Conservation (phyloP, 495 filamentous ascomycete genomes). For the Cryomyces minteri region DNA sequence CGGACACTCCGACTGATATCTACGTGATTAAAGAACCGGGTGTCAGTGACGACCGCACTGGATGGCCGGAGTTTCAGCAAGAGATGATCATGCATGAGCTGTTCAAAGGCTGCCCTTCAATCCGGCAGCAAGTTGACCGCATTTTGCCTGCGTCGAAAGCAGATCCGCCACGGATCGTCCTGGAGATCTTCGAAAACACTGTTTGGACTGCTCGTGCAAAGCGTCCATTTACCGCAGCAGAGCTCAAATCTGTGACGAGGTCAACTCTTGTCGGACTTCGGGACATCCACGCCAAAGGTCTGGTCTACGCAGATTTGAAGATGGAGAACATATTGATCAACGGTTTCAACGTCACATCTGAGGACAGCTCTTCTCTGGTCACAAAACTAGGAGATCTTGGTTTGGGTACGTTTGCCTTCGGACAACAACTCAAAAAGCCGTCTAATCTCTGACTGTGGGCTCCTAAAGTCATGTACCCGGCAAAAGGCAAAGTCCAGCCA, state of each 20-base stretch:
- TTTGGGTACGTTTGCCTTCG: no score
- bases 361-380: neutral
- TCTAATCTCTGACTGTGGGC: no score
- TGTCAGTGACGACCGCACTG: neutral
- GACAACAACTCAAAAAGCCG: no score
- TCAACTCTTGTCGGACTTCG: constrained; percentile 1
- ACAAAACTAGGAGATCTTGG: constrained; percentile 6
- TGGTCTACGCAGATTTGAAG: constrained; percentile 7
- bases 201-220: constrained; percentile 3
- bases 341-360: constrained; percentile 1
- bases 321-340: constrained; percentile 8
- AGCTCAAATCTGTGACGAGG: neutral
- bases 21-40: constrained; percentile 4
- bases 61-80: constrained; percentile 5
- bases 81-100: constrained; percentile 9
- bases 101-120: neutral
- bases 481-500: constrained; percentile 4
- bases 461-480: constrained; percentile 1
- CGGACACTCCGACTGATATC: neutral
- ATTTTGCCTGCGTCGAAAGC: neutral
- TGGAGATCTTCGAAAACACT: constrained; percentile 5
- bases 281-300: constrained; percentile 1
- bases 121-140: constrained; percentile 4
- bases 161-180: constrained; percentile 2
- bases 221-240: constrained; percentile 3